Evolutionary conservation across 164 flowering plant species (phyloP), one percentile per base, ranked within the genome.

Genomic region (Litsea cubeba): DNA sequence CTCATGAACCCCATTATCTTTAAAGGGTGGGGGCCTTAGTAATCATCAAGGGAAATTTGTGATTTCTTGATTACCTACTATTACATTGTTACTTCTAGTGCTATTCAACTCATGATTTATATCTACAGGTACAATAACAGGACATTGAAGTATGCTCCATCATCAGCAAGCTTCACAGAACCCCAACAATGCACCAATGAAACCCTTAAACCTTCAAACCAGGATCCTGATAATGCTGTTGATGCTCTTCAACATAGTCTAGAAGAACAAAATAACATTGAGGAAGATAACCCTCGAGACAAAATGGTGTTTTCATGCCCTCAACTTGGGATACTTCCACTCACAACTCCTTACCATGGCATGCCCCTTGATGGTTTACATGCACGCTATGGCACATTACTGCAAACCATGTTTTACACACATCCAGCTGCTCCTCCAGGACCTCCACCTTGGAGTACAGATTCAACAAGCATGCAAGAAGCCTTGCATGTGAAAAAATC

Each of bases 61-160:
- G n/a, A 14, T 54, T 14, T 20, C 17, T 20, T 54, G 60, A 54
- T 15, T 54, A 3, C 60, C 6, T 54, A 54, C 20, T 54, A 15
- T 54, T 40, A 40, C 11, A 40, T 40, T 8, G 46, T 40, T 40
- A 40, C 10, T 40, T 40, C 11, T 40, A 40, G 46, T 40, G 46
- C 46, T 40, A 64, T 5, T 22, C 35, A 64, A 25, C 67, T 14
- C 17, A 11, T 64, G 67, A 28, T 28, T 64, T 26, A 15, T 66
- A 15, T 67, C 10, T 84, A 84, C 91, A 95, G 99, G 88, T 95
- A 95, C 76, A 74, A 73, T 50, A 81, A 73, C 81, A 84, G 74
- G 80, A 71, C 80, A 5, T 18, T 70, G 22, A 84, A 82, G 73
- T 78, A 83, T 14, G 68, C 65, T 40, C 72, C 81, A 51, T 32